A percentile compares a stretch with the other conserved stretches of the same genome.
Evolutionary conservation across 495 filamentous ascomycete genomes (phyloP).

Genomic region (Aspergillus bridgeri): DNA sequence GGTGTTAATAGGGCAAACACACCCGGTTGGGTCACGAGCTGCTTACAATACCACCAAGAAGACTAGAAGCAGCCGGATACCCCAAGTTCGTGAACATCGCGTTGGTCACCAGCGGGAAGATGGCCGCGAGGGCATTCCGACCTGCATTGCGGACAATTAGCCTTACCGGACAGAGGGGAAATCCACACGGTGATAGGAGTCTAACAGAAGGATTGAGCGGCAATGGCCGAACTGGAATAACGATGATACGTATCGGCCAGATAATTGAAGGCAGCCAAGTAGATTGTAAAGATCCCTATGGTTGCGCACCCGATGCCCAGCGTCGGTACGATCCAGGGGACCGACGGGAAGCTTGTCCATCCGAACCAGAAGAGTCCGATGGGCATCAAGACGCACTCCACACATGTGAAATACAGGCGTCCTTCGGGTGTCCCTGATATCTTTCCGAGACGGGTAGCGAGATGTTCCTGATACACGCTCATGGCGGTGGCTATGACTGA

Average conservation of each 20-base stretch:
- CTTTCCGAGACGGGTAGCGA: constrained; percentile 41
- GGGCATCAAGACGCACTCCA: constrained; percentile 65
- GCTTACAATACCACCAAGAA: constrained; percentile 62
- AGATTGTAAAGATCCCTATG: constrained; percentile 85
- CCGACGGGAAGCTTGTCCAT: constrained; percentile 62
- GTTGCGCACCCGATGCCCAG: constrained; percentile 69
- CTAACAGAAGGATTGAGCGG: constrained; percentile 75
- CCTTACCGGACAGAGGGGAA: not conserved
- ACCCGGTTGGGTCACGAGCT: not conserved
- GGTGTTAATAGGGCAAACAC: constrained; percentile 7
- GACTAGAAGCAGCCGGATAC: constrained; percentile 59
- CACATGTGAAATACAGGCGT: constrained; percentile 77
- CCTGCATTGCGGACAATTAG: constrained; percentile 15
- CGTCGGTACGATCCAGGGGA: constrained; percentile 76
- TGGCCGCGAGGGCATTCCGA: constrained; percentile 71
- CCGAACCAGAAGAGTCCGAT: constrained; percentile 81
- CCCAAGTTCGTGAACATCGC: constrained; percentile 62
- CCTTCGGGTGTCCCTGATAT: constrained; percentile 63
- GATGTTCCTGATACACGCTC: constrained; percentile 69
- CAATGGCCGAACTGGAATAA: constrained; percentile 81
- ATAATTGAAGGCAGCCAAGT: constrained; percentile 90
- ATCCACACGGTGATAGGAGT: not conserved
- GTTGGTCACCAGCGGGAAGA: constrained; percentile 68
- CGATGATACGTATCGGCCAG: constrained; percentile 82
- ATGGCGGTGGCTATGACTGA: constrained; percentile 64